Percentiles rank a stretch among this genome's conserved stretches.
phyloP scores from a whole-genome alignment of 306 rosid genomes.

The Quercus wislizeni region DNA sequence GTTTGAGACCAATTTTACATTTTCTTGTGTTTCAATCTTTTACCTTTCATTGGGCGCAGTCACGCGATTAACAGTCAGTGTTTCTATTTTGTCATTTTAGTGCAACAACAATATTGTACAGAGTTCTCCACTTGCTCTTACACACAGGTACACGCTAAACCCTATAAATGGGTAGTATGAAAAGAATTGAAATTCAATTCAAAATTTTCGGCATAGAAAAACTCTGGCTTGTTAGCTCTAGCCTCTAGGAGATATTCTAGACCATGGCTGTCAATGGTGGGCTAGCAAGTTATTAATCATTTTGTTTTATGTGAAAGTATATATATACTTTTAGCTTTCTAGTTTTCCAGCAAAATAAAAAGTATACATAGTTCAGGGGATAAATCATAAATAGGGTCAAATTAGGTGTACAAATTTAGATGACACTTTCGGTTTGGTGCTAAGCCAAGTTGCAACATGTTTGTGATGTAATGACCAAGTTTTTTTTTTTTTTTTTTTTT shows the following conservation, averaged over 20 bases:
- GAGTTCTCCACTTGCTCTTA: too few species aligned
- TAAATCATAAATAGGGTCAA: not conserved
- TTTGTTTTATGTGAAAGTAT: not conserved
- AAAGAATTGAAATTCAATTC: too few species aligned
- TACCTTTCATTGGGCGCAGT: too few species aligned
- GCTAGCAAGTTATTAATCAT: not conserved
- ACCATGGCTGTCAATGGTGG: not conserved
- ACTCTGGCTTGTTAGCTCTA: not conserved
- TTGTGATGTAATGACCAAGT: not conserved
- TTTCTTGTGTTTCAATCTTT: too few species aligned
- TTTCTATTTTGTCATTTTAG: too few species aligned
- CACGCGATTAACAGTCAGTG: too few species aligned
- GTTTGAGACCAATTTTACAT: too few species aligned
- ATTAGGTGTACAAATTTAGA: not conserved
- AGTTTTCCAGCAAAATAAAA: not conserved
- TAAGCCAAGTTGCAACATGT: constrained; percentile 1
- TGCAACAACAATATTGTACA: too few species aligned
- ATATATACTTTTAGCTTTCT: too few species aligned
- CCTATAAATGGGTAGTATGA: too few species aligned
- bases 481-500: not conserved
- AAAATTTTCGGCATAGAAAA: too few species aligned
- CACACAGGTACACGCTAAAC: too few species aligned
- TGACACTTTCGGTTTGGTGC: not conserved
- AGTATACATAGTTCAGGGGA: not conserved
- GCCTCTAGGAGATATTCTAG: not conserved